Conservation (phyloP, 495 filamentous ascomycete genomes). For the Daldinia vernicosa region DNA sequence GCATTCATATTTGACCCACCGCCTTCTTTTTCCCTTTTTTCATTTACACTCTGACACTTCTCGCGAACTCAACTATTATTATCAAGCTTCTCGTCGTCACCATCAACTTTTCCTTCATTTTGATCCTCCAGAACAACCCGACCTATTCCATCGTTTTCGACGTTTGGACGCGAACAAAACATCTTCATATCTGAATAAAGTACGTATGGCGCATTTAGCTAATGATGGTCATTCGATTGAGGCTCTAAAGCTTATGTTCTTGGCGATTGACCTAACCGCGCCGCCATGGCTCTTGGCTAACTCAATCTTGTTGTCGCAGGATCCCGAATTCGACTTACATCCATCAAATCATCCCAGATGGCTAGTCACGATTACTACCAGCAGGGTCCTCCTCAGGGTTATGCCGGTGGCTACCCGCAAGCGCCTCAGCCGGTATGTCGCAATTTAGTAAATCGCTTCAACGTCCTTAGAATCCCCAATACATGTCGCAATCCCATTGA, state of each 20-base stretch:
- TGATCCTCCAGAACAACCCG: constrained; percentile 6
- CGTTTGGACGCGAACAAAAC: constrained; percentile 5
- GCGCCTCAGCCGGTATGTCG: constrained; percentile 50
- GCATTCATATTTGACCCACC: constrained; percentile 33
- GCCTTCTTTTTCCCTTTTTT: constrained; percentile 25
- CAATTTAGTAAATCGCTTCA: constrained; percentile 27
- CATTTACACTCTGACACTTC: constrained; percentile 14
- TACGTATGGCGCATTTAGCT: constrained; percentile 19
- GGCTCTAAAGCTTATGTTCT: constrained; percentile 14
- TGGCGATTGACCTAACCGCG: constrained; percentile 10
- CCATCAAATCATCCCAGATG: constrained; percentile 48
- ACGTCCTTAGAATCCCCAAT: constrained; percentile 10
- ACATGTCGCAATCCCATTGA: constrained; percentile 31
- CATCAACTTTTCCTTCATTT: constrained; percentile 17
- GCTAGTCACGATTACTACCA: constrained; percentile 59
- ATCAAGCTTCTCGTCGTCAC: constrained; percentile 24
- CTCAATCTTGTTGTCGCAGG: constrained; percentile 27
- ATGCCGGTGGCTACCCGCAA: constrained; percentile 51
- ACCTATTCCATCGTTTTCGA: neutral
- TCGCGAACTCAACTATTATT: constrained; percentile 23
- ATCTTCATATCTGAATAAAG: constrained; percentile 3
- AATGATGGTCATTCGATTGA: constrained; percentile 9
- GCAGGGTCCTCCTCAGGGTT: constrained; percentile 48
- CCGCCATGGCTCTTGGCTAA: constrained; percentile 25
- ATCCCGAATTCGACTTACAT: constrained; percentile 11